These are phyloP conservation scores for Malus orientalis DNA, from an alignment of 306 rosid genomes.

Conservation along the genomic window DNA sequence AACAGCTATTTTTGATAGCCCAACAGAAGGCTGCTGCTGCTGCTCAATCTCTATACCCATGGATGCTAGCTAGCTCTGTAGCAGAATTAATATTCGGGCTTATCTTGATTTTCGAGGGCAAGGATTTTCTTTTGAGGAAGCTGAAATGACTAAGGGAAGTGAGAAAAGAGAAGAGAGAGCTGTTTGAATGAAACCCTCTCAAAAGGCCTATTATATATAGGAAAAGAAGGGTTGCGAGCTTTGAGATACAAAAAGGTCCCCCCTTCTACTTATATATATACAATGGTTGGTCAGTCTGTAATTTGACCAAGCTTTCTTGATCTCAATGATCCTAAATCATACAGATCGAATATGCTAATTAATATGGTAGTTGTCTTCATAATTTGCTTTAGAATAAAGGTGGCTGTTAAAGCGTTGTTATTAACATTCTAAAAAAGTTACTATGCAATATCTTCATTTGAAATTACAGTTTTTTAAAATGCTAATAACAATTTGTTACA, in stretches of 20 bases:
- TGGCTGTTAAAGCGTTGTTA: too few species aligned
- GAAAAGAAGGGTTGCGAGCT: not conserved
- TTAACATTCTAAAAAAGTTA: too few species aligned
- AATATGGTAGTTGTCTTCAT: slow-evolving; percentile 14
- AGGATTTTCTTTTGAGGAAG: not conserved
- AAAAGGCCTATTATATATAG: slow-evolving; percentile 27
- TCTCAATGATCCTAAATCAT: slow-evolving; percentile 8
- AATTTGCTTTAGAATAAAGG: not conserved
- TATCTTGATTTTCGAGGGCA: slow-evolving; percentile 4
- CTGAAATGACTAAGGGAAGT: not conserved
- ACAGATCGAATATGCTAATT: slow-evolving; percentile 35
- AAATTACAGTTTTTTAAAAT: too few species aligned
- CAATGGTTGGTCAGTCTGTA: not conserved
- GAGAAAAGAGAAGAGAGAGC: not conserved
- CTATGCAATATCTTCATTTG: too few species aligned
- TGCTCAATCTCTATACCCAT: slow-evolving; percentile 59
- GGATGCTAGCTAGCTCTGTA: not conserved
- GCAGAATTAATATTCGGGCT: not conserved
- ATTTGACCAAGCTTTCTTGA: not conserved
- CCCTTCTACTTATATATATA: not conserved
- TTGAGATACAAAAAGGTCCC: not conserved
- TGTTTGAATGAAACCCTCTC: slow-evolving; percentile 43
- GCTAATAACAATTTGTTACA: not conserved
- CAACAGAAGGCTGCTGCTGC: slow-evolving; percentile 14
- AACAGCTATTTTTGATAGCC: slow-evolving; percentile 56